A percentile compares a stretch with the other conserved stretches of the same genome.
Evolutionary conservation across 208 protist species (phyloP).

Genomic region (Strigomonas culicis): DNA sequence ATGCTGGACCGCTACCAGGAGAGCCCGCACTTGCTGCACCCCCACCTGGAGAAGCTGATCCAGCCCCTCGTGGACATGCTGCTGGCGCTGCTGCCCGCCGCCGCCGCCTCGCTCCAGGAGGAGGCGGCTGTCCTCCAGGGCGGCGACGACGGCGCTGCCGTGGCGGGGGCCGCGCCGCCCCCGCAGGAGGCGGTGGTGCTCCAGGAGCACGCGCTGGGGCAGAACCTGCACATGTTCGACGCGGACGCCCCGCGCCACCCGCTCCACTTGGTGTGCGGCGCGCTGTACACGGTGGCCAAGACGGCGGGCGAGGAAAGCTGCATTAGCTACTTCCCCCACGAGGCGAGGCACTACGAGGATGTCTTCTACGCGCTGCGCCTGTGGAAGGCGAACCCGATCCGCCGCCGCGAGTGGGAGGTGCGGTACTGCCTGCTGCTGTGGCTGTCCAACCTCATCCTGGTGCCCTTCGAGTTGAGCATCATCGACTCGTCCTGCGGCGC

Average conservation of each 20-base stretch:
- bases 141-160: not conserved
- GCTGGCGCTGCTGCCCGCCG: slow-evolving; percentile 36
- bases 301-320: slow-evolving; percentile 93
- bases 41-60: slow-evolving; percentile 85
- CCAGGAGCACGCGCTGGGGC: slow-evolving; percentile 34
- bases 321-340: slow-evolving; percentile 93
- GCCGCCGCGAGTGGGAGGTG: slow-evolving; percentile 91
- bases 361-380: slow-evolving; percentile 77
- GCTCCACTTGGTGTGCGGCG: slow-evolving; percentile 68
- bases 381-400: slow-evolving; percentile 44
- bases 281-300: slow-evolving; percentile 93
- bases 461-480: slow-evolving; percentile 94
- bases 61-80: slow-evolving; percentile 68
- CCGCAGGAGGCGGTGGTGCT: slow-evolving; percentile 5
- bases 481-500: slow-evolving; percentile 71
- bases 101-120: slow-evolving; percentile 16
- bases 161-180: not conserved
- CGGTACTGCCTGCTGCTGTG: slow-evolving; percentile 96
- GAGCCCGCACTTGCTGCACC: slow-evolving; percentile 89
- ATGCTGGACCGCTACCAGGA: slow-evolving; percentile 94
- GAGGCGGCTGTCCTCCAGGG: slow-evolving; percentile 6
- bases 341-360: slow-evolving; percentile 84
- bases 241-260: slow-evolving; percentile 57
- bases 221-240: slow-evolving; percentile 81
- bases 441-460: slow-evolving; percentile 95